A percentile compares a stretch with the other conserved stretches of the same genome.
These are phyloP conservation scores for Sclerotinia trifoliorum DNA, from an alignment of 2,329 filamentous ascomycete species.

Conservation along the genomic window DNA sequence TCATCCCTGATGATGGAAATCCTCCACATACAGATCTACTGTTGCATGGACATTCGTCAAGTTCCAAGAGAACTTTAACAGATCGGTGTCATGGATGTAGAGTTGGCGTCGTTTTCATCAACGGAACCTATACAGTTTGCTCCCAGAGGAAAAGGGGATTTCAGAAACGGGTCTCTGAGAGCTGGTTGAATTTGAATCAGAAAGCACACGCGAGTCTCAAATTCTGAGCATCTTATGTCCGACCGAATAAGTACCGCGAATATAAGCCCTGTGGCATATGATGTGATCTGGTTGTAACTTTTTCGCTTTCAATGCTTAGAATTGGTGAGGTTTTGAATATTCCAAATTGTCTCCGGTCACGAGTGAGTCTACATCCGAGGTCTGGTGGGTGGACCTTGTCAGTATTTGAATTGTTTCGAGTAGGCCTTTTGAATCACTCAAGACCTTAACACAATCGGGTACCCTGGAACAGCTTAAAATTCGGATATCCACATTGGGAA, in stretches of 20 bases:
- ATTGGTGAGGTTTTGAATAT: not conserved
- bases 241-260: not conserved
- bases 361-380: not conserved
- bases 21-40: not conserved
- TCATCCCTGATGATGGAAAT: not conserved
- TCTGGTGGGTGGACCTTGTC: not conserved
- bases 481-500: not conserved
- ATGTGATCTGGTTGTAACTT: not conserved
- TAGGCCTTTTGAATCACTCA: not conserved
- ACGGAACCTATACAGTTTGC: not conserved
- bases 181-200: not conserved
- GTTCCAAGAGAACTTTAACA: not conserved
- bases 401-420: not conserved
- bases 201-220: not conserved
- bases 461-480: not conserved
- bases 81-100: not conserved
- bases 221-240: not conserved
- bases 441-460: not conserved
- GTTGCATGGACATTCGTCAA: not conserved
- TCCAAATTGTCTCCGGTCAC: not conserved
- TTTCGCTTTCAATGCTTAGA: not conserved
- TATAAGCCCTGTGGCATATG: not conserved
- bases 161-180: not conserved
- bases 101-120: not conserved
- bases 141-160: not conserved